Evolutionary conservation across 2,329 filamentous ascomycete species (phyloP).

Genomic region (Fusarium avenaceum): DNA sequence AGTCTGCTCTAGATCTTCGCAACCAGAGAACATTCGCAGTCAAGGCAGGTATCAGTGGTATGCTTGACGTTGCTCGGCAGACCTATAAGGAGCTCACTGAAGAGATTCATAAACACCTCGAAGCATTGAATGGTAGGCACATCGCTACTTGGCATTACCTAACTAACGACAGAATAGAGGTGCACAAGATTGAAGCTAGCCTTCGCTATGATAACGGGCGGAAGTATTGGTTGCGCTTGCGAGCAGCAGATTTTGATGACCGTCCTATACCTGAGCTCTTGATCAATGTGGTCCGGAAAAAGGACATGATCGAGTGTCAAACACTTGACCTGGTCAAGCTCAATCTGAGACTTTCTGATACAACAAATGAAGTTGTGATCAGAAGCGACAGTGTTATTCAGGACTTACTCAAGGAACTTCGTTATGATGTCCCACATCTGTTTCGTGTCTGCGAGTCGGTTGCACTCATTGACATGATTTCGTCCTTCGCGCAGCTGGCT

Average conservation of each 20-base stretch:
- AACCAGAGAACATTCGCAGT: constrained; percentile 94
- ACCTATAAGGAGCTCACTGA: constrained; percentile 90
- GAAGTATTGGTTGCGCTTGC: constrained; percentile 82
- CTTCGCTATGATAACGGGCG: constrained; percentile 83
- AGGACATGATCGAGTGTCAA: constrained; percentile 85
- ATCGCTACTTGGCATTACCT: fast-evolving
- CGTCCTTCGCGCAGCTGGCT: constrained; percentile 80
- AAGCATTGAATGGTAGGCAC: constrained; percentile 72
- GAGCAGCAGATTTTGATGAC: constrained; percentile 72
- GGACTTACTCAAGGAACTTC: constrained; percentile 78
- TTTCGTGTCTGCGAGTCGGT: constrained; percentile 90
- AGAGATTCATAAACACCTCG: constrained; percentile 79
- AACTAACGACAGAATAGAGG: constrained; percentile 56
- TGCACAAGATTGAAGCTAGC: constrained; percentile 71
- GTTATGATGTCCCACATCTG: constrained; percentile 76
- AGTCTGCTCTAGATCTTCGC: constrained; percentile 83
- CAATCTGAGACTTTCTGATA: constrained; percentile 81
- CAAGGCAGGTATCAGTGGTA: constrained; percentile 84
- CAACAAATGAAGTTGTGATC: constrained; percentile 84
- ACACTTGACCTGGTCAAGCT: constrained; percentile 87
- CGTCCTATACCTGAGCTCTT: constrained; percentile 74
- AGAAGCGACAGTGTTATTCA: constrained; percentile 85
- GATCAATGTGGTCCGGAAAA: constrained; percentile 81
- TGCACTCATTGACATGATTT: constrained; percentile 87
- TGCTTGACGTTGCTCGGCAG: constrained; percentile 89